Evolutionary conservation across 2,329 filamentous ascomycete genomes (phyloP), one percentile per base, ranked within the genome.

Genomic region (Paecilomyces niveus): DNA sequence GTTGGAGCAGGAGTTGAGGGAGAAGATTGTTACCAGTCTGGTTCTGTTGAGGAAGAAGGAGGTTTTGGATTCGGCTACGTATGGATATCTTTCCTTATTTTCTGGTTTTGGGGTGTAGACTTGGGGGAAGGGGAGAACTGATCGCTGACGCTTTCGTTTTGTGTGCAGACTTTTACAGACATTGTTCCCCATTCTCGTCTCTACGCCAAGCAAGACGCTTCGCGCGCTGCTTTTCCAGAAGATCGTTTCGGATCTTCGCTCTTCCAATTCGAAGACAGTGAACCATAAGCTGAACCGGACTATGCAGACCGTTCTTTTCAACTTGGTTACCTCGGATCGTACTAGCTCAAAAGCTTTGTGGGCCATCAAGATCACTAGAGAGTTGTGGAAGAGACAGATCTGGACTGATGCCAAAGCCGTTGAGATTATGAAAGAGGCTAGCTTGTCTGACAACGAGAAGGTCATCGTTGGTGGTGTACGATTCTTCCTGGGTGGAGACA

Each of bases 361-460:
- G 94, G 92, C 94, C 3, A 91, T 97, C 61, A 97, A 97, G 75
- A 84, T 99, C 63, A 96, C 92, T 3, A 84, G 93, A 62, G 94
- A 99, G 78, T 80, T 99, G 69, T 99, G 94, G 94, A 96, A 92
- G 76, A 85, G 93, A 53, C 92, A 97, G 67, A 87, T 97, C 63
- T 99, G 94, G 94, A 91, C 89, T 9, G 94, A 99, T 68, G 85
- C 92, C 1, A 94, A 92, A 72, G 87, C 93, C 0, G 94, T 97
- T n/a, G 92, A 96, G 68, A 90, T 97, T 64, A 97, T 99, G 92
- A 96, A 96, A 76, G 89, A 96, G 75, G 92, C 93, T 0, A 87
- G 88, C 57, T 77, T 99, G 58, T 86, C 90, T 3, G 89, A 96
- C 55, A 96, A 97, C 66, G 90, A 95, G 67, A 99, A 99, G 77